Conservation (phyloP, 768 basidiomycete species). For the Boletus fagicola region DNA sequence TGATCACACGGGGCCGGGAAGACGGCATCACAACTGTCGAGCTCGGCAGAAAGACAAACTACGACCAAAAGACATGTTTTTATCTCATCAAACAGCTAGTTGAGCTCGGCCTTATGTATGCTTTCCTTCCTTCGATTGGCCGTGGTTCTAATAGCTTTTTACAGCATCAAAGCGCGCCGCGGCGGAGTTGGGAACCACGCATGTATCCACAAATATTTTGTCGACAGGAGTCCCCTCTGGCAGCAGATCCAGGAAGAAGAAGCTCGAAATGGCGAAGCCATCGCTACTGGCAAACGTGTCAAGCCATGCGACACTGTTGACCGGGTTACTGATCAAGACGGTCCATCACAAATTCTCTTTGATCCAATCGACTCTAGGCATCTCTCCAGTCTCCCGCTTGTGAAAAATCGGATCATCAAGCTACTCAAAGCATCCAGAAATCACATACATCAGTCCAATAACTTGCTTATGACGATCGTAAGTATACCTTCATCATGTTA, state of each 20-base stretch:
- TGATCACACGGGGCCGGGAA: constrained; percentile 79
- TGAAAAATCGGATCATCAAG: constrained; percentile 69
- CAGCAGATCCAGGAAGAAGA: constrained; percentile 73
- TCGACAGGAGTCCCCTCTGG: constrained; percentile 74
- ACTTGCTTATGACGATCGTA: constrained; percentile 77
- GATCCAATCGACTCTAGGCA: constrained; percentile 76
- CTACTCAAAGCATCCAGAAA: constrained; percentile 70
- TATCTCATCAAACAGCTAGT: constrained; percentile 79
- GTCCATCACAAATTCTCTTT: constrained; percentile 45
- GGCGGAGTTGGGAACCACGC: constrained; percentile 76
- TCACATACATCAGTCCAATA: constrained; percentile 67
- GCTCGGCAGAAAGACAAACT: constrained; percentile 71
- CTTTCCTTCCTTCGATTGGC: neutral
- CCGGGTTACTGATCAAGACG: constrained; percentile 20
- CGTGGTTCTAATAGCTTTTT: constrained; percentile 3
- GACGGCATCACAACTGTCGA: constrained; percentile 75
- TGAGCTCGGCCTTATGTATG: constrained; percentile 72
- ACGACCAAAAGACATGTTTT: constrained; percentile 89
- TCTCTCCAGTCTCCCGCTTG: constrained; percentile 68
- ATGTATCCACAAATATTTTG: constrained; percentile 82
- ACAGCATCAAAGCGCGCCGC: constrained; percentile 71
- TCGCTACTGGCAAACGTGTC: constrained; percentile 10
- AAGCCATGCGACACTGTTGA: constrained; percentile 16
- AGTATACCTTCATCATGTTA: constrained; percentile 26
- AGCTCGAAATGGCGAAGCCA: constrained; percentile 35